Base-by-base conservation (phyloP, 306 rosid species). In the Vigna angularis region DNA sequence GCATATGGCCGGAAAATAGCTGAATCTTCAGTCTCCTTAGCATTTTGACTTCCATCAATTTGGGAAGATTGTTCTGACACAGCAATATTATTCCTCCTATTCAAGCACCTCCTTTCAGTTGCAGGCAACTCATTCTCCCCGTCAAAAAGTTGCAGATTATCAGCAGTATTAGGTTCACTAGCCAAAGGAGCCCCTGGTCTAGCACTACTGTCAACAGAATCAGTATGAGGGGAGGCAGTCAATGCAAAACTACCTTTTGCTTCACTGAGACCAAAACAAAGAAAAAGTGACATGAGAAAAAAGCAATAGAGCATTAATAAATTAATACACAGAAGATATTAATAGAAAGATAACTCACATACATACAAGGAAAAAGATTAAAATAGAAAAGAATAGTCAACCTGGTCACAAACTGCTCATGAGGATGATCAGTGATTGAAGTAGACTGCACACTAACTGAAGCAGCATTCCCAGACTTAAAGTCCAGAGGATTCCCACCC, bases 401-500 rank as follows among this genome's bases (percentile, higher is more conserved):
- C 96, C 98, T 89, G 69, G 89, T 89, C 75, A 87, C 90, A 69
- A 89, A 84, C 66, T 86, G 94, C 75, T 93, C 93, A 36, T 86
- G 92, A 82, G 87, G 88, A 66, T 90, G 98, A 85, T 88, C 93
- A 76, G 88, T 90, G 76, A 86, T 89, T 72, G 96, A 93, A 76
- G 98, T 90, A 74, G 98, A 93, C 84, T 93, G 98, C 63, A 90
- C 91, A 69, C 96, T 90, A 74, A 84, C 91, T 58, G 98, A 93
- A 79, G 90, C 85, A 73, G 90, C 84, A 88, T 82, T 93, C 73
- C 88, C 93, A 77, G 81, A 55, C 84, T 85, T 93, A 75, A 89
- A 93, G 83, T 93, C 93, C 84, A 93, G 84, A 58, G 94, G 93
- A 87, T 92, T 89, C 63, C 98, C 96, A 71, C 98, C 98, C 98